Evolutionary conservation across 192 early-diverging fungal species (phyloP).

Genomic region (Phlyctochytrium arcticum): DNA sequence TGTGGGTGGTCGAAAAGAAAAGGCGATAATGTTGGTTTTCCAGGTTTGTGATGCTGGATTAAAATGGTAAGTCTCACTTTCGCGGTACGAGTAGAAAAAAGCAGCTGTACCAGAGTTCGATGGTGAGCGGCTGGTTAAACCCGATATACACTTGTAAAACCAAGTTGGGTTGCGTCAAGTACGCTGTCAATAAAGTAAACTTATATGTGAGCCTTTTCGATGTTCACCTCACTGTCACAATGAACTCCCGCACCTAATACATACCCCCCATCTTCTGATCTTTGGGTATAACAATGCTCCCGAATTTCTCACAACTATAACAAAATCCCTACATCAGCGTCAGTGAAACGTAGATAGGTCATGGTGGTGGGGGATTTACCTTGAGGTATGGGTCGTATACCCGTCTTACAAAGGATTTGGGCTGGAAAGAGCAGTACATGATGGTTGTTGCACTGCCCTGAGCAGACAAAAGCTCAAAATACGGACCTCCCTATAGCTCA

Average conservation of each 20-base stretch:
- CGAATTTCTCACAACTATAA: conserved; percentile 28
- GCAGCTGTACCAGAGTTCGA: conserved; percentile 24
- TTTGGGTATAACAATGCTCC: conserved; percentile 36
- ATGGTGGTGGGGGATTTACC: background rate
- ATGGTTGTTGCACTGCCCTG: conserved; percentile 26
- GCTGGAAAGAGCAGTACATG: conserved; percentile 32
- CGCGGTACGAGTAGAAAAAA: conserved; percentile 5
- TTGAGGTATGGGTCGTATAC: conserved; percentile 35
- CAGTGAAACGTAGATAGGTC: too few species aligned
- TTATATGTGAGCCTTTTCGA: background rate
- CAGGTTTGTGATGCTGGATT: conserved; percentile 35
- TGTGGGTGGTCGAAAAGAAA: conserved; percentile 35
- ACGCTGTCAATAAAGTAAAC: conserved; percentile 16
- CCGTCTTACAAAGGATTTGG: conserved; percentile 30
- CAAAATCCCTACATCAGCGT: conserved; percentile 31
- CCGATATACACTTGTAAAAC: conserved; percentile 39
- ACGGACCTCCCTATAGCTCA: conserved; percentile 29
- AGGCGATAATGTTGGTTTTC: conserved; percentile 36
- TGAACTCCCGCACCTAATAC: too few species aligned
- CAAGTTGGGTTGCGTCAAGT: conserved; percentile 38
- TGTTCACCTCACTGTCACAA: too few species aligned
- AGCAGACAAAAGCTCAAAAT: conserved; percentile 33
- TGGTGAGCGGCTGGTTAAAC: conserved; percentile 25
- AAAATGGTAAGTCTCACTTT: conserved; percentile 4
- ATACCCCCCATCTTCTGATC: conserved; percentile 32